Evolutionary conservation across 768 basidiomycete species (phyloP).

Genomic region (Thelephora aurantiotincta): DNA sequence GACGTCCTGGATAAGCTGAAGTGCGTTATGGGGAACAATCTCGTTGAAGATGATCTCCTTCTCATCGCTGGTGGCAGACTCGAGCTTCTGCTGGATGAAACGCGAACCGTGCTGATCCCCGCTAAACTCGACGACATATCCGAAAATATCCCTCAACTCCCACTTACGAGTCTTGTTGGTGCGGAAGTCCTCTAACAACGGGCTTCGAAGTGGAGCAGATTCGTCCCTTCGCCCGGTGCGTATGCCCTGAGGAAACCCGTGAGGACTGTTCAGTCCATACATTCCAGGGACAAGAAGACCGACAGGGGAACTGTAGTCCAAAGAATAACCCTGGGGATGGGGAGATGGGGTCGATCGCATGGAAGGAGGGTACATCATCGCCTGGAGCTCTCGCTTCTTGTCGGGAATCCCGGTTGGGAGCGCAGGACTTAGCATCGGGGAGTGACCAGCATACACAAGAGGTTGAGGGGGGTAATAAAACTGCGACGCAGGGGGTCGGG

Average conservation of each 20-base stretch:
- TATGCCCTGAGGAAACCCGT: slow-evolving; percentile 23
- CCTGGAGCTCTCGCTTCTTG: slow-evolving; percentile 48
- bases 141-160: slow-evolving; percentile 73
- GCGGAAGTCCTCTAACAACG: slow-evolving; percentile 75
- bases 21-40: slow-evolving; percentile 61
- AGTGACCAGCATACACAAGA: slow-evolving; percentile 43
- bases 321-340: slow-evolving; percentile 28
- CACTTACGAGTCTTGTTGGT: slow-evolving; percentile 66
- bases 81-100: slow-evolving; percentile 85
- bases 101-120: slow-evolving; percentile 96
- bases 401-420: slow-evolving; percentile 27
- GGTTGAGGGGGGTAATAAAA: slow-evolving; percentile 49
- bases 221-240: slow-evolving; percentile 34
- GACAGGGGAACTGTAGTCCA: slow-evolving; percentile 36
- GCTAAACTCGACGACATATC: slow-evolving; percentile 82
- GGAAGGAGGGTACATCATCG: slow-evolving; percentile 27
- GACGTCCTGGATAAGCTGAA: slow-evolving; percentile 78
- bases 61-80: slow-evolving; percentile 64
- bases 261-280: slow-evolving; percentile 16
- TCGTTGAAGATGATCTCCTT: slow-evolving; percentile 75
- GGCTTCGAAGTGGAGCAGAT: slow-evolving; percentile 39
- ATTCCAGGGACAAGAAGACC: slow-evolving; percentile 29
- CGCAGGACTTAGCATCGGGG: slow-evolving; percentile 38
- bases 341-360: slow-evolving; percentile 29
- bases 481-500: slow-evolving; percentile 35